A percentile compares a stretch with the other conserved stretches of the same genome.
Evolutionary conservation across 2,329 filamentous ascomycete species (phyloP).

Genomic region (Aspergillaceae sp.): DNA sequence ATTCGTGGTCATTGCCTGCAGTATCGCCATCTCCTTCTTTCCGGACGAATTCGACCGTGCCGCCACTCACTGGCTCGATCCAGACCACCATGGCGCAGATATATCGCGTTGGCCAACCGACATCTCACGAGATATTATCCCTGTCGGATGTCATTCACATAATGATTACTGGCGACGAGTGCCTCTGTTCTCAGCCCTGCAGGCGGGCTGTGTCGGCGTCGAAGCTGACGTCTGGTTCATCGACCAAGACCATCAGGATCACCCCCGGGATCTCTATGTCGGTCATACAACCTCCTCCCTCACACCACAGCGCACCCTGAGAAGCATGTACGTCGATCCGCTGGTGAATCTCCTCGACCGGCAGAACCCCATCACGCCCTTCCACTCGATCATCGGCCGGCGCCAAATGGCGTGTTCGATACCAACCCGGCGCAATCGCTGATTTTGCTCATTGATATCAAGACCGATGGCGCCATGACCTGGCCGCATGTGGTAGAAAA

Average conservation of each 20-base stretch:
- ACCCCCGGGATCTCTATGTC: constrained; percentile 48
- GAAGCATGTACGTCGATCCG: constrained; percentile 46
- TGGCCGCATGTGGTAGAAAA: constrained; percentile 34
- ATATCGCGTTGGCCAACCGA: constrained; percentile 39
- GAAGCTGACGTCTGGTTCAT: constrained; percentile 53
- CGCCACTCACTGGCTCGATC: constrained; percentile 33
- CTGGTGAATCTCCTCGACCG: constrained; percentile 41
- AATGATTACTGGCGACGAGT: constrained; percentile 52
- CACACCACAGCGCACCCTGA: constrained; percentile 40
- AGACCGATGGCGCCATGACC: constrained; percentile 30
- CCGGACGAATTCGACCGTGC: constrained; percentile 34
- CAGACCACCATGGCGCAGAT: constrained; percentile 30
- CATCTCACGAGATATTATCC: constrained; percentile 42
- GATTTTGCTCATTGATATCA: constrained; percentile 47
- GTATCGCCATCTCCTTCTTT: constrained; percentile 33
- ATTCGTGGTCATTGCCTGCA: constrained; percentile 30
- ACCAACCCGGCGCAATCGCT: constrained; percentile 41
- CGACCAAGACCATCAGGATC: constrained; percentile 44
- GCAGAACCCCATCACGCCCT: constrained; percentile 39
- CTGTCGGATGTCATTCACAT: constrained; percentile 48
- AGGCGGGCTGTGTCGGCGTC: constrained; percentile 47
- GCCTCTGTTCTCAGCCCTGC: constrained; percentile 48
- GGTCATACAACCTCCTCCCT: constrained; percentile 45
- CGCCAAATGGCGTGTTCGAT: constrained; percentile 44
- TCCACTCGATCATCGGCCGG: constrained; percentile 21